These are phyloP conservation scores for Cercospora sp. DNA, from an alignment of 2,329 filamentous ascomycete genomes.

Conservation along the genomic window DNA sequence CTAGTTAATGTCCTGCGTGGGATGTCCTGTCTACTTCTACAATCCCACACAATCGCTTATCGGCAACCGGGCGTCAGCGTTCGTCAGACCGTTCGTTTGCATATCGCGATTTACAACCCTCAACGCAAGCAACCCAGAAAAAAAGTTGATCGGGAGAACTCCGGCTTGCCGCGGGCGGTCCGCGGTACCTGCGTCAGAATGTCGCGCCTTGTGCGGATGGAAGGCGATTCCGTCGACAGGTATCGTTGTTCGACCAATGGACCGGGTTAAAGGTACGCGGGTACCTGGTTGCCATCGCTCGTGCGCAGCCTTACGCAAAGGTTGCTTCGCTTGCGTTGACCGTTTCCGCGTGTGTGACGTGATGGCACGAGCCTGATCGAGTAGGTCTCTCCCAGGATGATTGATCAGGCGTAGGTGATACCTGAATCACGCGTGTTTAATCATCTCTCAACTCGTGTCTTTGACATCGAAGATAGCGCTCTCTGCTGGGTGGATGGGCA, in stretches of 20 bases:
- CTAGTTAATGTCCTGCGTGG: constrained; percentile 16
- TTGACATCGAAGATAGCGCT: not conserved
- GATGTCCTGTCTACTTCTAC: constrained; percentile 6
- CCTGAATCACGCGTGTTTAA: not conserved
- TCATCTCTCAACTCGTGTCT: not conserved
- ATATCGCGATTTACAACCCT: not conserved
- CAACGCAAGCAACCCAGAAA: not conserved
- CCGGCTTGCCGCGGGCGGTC: constrained; percentile 6
- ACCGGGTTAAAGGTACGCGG: constrained; percentile 6
- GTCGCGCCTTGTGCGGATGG: not conserved
- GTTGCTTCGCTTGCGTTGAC: not conserved
- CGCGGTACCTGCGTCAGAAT: constrained; percentile 14
- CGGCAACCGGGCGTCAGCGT: constrained; percentile 8
- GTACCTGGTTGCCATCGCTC: not conserved
- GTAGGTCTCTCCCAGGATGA: not conserved
- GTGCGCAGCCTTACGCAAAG: not conserved
- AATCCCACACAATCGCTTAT: not conserved
- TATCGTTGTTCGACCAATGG: not conserved
- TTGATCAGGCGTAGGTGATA: not conserved
- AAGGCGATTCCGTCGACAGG: not conserved
- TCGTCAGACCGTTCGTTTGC: constrained; percentile 1
- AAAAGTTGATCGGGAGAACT: not conserved
- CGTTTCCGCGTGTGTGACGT: not conserved
- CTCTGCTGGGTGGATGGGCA: not conserved
- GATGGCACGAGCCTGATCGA: not conserved